A percentile compares a stretch with the other conserved stretches of the same genome.
These are phyloP conservation scores for Plasmodium knowlesi DNA, from an alignment of 169 alveolate genomes.

Conservation along the genomic window DNA sequence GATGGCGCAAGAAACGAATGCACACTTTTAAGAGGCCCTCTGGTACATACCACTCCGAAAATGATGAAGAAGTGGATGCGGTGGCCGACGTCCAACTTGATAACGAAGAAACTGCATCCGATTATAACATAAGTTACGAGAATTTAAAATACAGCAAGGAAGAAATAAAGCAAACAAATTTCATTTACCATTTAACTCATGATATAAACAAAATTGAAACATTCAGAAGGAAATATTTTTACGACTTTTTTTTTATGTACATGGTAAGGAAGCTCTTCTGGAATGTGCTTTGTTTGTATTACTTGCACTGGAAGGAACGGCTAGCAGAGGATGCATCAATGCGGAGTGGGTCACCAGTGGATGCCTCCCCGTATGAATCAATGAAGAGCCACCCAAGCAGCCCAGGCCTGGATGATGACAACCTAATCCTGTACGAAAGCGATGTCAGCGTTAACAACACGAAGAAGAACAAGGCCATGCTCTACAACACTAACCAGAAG, in stretches of 20 bases:
- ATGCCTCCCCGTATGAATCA: neutral
- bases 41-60: neutral
- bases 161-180: neutral
- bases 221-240: conserved; percentile 57
- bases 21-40: neutral
- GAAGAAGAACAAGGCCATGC: conserved; percentile 5
- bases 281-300: conserved; percentile 56
- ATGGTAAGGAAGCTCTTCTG: conserved; percentile 60
- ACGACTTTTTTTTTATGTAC: conserved; percentile 72
- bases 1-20: neutral
- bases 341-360: neutral
- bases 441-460: conserved; percentile 55
- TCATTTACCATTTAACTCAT: conserved; percentile 37
- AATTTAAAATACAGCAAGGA: conserved; percentile 31
- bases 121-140: conserved; percentile 14
- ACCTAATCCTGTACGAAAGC: conserved; percentile 47
- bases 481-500: conserved; percentile 37
- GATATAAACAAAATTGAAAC: conserved; percentile 37
- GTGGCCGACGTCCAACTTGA: neutral
- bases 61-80: neutral
- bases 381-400: neutral
- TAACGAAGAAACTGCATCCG: conserved; percentile 9
- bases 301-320: conserved; percentile 3
- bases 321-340: neutral
- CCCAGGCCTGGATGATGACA: neutral